Evolutionary conservation across 192 early-diverging fungal genomes (phyloP).

Genomic region (Phlyctochytrium arcticum): DNA sequence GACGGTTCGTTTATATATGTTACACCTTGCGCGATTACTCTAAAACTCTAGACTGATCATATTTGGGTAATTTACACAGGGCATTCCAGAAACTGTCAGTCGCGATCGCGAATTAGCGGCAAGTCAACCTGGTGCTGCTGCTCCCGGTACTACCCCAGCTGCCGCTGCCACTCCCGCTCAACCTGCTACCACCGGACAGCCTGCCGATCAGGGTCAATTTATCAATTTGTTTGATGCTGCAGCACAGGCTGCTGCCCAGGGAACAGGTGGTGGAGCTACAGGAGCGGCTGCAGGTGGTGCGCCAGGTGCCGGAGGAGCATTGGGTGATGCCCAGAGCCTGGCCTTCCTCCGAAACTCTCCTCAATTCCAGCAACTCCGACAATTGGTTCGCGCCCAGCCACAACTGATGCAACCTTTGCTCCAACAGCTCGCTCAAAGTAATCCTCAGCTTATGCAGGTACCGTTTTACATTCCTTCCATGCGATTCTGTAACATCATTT

Average conservation of each 20-base stretch:
- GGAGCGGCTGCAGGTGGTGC: conserved; percentile 11
- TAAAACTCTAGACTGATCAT: not conserved
- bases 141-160: conserved; percentile 11
- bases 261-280: conserved; percentile 10
- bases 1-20: conserved; percentile 49
- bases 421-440: conserved; percentile 73
- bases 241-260: conserved; percentile 20
- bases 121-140: conserved; percentile 20
- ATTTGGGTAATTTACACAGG: conserved; percentile 40
- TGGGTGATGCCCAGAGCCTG: conserved; percentile 36
- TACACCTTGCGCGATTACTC: not conserved
- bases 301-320: conserved; percentile 17
- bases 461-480: not conserved
- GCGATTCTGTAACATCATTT: not conserved
- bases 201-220: conserved; percentile 6
- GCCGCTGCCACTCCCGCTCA: conserved; percentile 5
- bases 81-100: conserved; percentile 70
- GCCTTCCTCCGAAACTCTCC: conserved; percentile 68
- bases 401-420: conserved; percentile 80
- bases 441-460: conserved; percentile 76
- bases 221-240: conserved; percentile 48
- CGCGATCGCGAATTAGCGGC: conserved; percentile 47
- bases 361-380: conserved; percentile 89
- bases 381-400: conserved; percentile 82
- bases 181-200: conserved; percentile 21